Conservation (phyloP, 441 rosid species). For the Erodium texanum region DNA sequence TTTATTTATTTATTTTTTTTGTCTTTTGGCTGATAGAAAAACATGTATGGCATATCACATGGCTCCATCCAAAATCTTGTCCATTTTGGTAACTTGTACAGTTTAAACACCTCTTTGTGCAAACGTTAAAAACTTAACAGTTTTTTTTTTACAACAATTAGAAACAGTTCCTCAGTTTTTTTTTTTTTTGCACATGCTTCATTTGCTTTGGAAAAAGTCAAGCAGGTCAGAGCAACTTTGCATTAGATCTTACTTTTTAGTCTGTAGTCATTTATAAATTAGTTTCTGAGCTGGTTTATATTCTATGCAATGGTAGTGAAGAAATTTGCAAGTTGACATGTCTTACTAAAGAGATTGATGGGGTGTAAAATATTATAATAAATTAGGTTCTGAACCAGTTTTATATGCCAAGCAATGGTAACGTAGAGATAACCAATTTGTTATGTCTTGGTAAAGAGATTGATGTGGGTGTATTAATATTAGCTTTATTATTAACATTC, state of each 20-base stretch:
- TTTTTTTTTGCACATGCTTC: not conserved
- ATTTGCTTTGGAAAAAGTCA: not conserved
- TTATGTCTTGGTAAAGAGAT: not conserved
- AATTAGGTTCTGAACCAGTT: not conserved
- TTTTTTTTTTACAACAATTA: not conserved
- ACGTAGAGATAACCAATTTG: not conserved
- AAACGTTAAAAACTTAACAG: not conserved
- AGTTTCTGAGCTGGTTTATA: no score
- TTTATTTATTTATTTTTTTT: no score
- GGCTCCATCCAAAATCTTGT: conserved; percentile 2
- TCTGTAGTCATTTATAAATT: not conserved
- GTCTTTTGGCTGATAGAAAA: no score
- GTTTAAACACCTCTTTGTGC: not conserved
- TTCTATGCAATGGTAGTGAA: no score
- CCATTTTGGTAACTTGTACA: not conserved
- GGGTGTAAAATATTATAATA: no score
- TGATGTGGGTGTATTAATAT: not conserved
- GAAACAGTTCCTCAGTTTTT: not conserved
- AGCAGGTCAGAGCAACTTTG: not conserved
- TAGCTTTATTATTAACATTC: not conserved
- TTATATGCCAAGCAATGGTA: not conserved
- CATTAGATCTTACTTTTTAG: not conserved
- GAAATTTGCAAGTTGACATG: no score
- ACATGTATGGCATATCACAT: not conserved
- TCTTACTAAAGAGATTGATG: no score